Base-by-base conservation (phyloP, 2,329 filamentous ascomycete genomes). In the Penicillium sp. region DNA sequence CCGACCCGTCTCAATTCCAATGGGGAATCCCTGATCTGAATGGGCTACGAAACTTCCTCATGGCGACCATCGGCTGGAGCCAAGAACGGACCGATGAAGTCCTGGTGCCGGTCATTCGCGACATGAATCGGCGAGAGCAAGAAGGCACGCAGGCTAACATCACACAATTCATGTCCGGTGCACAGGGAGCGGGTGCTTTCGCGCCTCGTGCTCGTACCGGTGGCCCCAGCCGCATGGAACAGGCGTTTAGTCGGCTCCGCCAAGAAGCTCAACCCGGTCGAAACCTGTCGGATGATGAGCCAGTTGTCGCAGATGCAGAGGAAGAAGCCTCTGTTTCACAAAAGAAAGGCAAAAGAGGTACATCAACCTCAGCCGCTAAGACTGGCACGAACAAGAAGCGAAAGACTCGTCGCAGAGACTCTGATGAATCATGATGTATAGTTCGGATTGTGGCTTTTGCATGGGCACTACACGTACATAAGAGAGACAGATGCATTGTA, bases 61-160 rank as follows among this genome's bases (percentile, higher is more conserved):
- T 95, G 89, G 79, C 84, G 1, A 97, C 93, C 2, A 90, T 99
- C 62, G 94, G 94, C 0, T 99, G 94, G 94, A 86, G 81, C 51
- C 87, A 89, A 70, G 93, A 97, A 72, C 81, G 91, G 7, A 97
- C 93, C 0, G 94, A 99, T 67, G 94, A 99, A 72, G 89, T 99
- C 2, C 82, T 99, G 1, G 90, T 99, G 1, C 94, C 94, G 0
- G 95, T 99, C 1, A 94, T 99, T 59, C 83, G 87, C 53, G 94
- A 99, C 67, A 96, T 99, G 89, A 97, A 97, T 70, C 84, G 85
- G 4, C 82, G 94, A 36, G 89, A 90, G 61, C 81, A 85, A 27
- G 94, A 97, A 75, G 94, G 94, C 7, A 97, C 93, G 16, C 94
- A 99, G 78, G 87, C 86, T 55, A 99, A 99, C 64, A 96, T 99